Percentiles rank a stretch among this genome's conserved stretches.
phyloP scores from a whole-genome alignment of 371 early-diverging fungal genomes.

The Circinella minor region DNA sequence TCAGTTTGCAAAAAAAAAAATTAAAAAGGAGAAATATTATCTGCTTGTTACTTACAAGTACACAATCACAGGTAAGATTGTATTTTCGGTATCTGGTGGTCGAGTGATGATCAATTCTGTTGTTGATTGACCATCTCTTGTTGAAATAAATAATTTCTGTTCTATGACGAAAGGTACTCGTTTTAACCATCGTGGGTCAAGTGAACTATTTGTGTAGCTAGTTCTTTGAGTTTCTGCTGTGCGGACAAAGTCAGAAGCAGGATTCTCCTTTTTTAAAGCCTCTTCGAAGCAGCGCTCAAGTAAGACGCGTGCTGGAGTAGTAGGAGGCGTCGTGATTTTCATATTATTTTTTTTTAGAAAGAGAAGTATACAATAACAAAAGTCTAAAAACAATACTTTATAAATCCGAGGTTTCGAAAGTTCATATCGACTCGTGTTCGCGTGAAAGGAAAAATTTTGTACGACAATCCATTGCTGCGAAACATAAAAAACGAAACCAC shows the following conservation, averaged over 20 bases:
- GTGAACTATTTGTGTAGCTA: not conserved
- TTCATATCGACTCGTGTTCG: too few species aligned
- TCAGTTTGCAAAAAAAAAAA: too few species aligned
- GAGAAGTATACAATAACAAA: too few species aligned
- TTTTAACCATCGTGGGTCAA: conserved; percentile 3
- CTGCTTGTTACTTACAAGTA: conserved; percentile 14
- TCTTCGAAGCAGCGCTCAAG: conserved; percentile 5
- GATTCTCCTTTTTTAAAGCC: not conserved
- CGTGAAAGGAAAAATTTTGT: too few species aligned
- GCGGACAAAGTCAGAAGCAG: not conserved
- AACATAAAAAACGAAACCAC: too few species aligned
- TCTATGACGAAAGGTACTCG: not conserved
- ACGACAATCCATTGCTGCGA: too few species aligned
- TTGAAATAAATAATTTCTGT: not conserved
- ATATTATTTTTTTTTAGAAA: too few species aligned
- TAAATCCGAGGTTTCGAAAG: too few species aligned
- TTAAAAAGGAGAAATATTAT: not conserved
- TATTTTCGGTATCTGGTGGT: conserved; percentile 8
- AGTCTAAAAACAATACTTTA: too few species aligned
- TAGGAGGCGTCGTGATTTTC: not conserved
- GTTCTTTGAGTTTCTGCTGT: not conserved
- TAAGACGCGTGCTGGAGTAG: not conserved
- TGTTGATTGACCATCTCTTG: not conserved
- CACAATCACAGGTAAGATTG: conserved; percentile 13
- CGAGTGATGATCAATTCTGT: conserved; percentile 6